phyloP scores from a whole-genome alignment of 179 eudicot species.

The Carnegiea gigantea region DNA sequence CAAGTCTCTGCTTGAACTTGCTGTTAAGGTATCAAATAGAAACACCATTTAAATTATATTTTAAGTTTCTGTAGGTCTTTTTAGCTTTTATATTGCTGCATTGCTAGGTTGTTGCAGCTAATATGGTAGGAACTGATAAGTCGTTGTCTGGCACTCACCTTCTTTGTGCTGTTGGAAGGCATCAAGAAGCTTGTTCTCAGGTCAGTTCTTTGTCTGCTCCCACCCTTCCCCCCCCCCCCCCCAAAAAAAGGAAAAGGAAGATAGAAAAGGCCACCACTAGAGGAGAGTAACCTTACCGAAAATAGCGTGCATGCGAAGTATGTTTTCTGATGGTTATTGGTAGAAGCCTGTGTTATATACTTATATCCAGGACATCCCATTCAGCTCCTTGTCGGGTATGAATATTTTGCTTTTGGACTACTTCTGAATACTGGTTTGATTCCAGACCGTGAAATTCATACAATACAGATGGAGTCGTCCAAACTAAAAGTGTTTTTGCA shows the following conservation, averaged over 20 bases:
- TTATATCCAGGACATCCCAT: neutral
- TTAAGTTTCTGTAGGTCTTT: neutral
- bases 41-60: neutral
- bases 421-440: neutral
- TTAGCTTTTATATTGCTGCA: slow-evolving; percentile 11
- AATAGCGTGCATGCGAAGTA: neutral
- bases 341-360: neutral
- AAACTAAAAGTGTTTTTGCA: neutral
- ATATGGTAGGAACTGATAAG: slow-evolving; percentile 94
- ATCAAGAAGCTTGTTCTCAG: slow-evolving; percentile 99
- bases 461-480: neutral
- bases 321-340: neutral
- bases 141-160: slow-evolving; percentile 94
- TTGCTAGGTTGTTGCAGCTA: slow-evolving; percentile 93
- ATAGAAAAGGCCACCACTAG: neutral
- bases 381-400: neutral
- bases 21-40: slow-evolving; percentile 72
- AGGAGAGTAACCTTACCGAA: neutral
- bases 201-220: slow-evolving; percentile 30
- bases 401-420: neutral
- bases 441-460: neutral
- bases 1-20: slow-evolving; percentile 81
- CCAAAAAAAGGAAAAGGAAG: neutral
- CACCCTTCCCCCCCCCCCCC: neutral
- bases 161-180: slow-evolving; percentile 98